A percentile compares a stretch with the other conserved stretches of the same genome.
Conservation (phyloP, 2,329 filamentous ascomycete genomes). For the Bertia moriformis region DNA sequence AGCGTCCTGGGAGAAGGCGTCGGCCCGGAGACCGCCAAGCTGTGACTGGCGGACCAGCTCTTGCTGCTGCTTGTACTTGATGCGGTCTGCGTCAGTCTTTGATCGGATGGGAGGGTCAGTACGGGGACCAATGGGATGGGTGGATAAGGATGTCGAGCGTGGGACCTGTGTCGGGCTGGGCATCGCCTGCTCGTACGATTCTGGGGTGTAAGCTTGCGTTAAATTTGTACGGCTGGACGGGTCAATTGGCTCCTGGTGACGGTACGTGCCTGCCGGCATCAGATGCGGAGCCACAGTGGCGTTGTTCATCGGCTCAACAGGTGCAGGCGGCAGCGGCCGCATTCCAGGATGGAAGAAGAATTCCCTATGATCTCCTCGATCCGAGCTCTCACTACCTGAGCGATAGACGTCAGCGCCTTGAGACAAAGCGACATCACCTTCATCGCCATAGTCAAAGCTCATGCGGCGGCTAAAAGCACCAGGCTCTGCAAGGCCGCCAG, state of each 20-base stretch:
- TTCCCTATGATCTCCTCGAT: neutral
- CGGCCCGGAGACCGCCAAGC: neutral
- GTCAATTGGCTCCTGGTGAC: neutral
- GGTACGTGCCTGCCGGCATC: constrained; percentile 1
- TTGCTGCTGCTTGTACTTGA: neutral
- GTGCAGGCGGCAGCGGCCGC: neutral
- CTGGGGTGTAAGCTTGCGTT: neutral
- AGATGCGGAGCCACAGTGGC: neutral
- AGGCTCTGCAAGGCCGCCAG: neutral
- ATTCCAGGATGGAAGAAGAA: constrained; percentile 1
- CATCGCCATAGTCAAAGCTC: constrained; percentile 1
- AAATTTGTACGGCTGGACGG: neutral
- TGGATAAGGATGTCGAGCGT: neutral
- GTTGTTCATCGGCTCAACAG: neutral
- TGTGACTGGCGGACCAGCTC: neutral
- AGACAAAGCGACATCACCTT: neutral
- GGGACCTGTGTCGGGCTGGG: neutral
- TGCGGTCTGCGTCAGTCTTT: neutral
- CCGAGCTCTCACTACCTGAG: neutral
- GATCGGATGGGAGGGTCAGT: constrained; percentile 1
- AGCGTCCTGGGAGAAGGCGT: constrained; percentile 19
- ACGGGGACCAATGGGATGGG: neutral
- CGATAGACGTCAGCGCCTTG: neutral
- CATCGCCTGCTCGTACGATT: neutral
- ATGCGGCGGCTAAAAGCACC: neutral